These are phyloP conservation scores for Neospermospora avenae DNA, from an alignment of 2,329 filamentous ascomycete species.

Conservation along the genomic window DNA sequence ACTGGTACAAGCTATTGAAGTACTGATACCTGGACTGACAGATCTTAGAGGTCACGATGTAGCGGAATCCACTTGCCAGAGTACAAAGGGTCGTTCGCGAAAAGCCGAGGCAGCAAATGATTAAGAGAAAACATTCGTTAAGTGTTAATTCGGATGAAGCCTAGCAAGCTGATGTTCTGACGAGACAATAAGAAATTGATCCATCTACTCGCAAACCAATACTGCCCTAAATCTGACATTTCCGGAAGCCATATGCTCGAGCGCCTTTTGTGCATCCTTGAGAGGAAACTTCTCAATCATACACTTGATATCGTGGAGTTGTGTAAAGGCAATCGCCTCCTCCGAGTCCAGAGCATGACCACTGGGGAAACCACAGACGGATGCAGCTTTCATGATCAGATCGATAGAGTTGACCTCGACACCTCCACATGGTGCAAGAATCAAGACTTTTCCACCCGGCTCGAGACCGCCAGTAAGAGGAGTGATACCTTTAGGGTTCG, in stretches of 20 bases:
- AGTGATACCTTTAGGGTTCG: conserved; percentile 53
- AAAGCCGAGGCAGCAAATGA: too few relatives aligned
- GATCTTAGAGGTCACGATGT: too few relatives aligned
- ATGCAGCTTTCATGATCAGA: conserved; percentile 50
- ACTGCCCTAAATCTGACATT: conserved; percentile 32
- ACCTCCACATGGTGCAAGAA: conserved; percentile 51
- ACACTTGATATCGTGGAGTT: conserved; percentile 58
- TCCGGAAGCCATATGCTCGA: conserved; percentile 31
- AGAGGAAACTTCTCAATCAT: conserved; percentile 64
- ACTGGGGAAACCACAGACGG: conserved; percentile 61
- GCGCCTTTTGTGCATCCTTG: conserved; percentile 38
- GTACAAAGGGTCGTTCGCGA: too few relatives aligned
- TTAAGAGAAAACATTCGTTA: too few relatives aligned
- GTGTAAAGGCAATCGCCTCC: conserved; percentile 64
- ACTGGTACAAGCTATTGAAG: too few relatives aligned
- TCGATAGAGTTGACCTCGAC: conserved; percentile 43
- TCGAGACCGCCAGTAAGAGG: conserved; percentile 53
- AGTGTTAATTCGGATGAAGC: too few relatives aligned
- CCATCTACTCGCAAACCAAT: conserved; percentile 26
- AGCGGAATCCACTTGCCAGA: too few relatives aligned
- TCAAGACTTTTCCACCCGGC: conserved; percentile 53
- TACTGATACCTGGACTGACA: too few relatives aligned
- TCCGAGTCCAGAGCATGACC: conserved; percentile 61
- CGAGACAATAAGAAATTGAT: neutral
- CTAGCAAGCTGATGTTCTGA: too few relatives aligned